These are phyloP conservation scores for Marasmius oreades DNA, from an alignment of 1,284 basidiomycete genomes.

Conservation along the genomic window DNA sequence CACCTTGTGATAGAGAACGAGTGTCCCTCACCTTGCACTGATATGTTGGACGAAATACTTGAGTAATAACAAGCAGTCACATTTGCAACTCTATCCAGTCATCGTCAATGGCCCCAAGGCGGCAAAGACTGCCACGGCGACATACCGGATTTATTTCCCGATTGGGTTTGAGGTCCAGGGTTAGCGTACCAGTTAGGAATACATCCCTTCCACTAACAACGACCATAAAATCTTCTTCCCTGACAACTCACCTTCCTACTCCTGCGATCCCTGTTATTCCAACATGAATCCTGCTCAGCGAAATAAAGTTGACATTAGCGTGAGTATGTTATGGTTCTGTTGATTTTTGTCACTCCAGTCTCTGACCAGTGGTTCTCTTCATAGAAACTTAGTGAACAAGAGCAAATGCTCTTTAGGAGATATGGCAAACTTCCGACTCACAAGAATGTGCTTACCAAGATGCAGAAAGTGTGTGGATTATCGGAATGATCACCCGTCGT, in stretches of 20 bases:
- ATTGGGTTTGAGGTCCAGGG: conserved; percentile 4
- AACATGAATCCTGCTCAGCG: conserved; percentile 78
- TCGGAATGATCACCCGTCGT: conserved; percentile 9
- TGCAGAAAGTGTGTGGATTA: conserved; percentile 75
- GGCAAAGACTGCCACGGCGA: neutral
- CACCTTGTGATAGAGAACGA: neutral
- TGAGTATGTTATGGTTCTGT: conserved; percentile 38
- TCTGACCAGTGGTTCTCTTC: conserved; percentile 22
- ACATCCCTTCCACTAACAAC: conserved; percentile 1
- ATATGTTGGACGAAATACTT: too few species aligned
- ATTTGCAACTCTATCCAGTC: too few species aligned
- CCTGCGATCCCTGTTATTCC: neutral
- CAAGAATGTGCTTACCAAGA: conserved; percentile 91
- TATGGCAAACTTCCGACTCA: conserved; percentile 93
- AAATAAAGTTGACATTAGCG: conserved; percentile 91
- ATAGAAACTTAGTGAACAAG: conserved; percentile 85
- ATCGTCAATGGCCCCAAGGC: too few species aligned
- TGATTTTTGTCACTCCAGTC: conserved; percentile 16
- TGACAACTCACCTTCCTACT: conserved; percentile 5
- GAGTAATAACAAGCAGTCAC: too few species aligned
- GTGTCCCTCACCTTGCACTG: too few species aligned
- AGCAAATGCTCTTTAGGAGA: conserved; percentile 90
- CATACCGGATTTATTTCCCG: neutral
- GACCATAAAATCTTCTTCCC: neutral
- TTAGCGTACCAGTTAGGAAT: neutral